Conservation (phyloP, 192 early-diverging fungal species). For the Rhizophagus prolifer region DNA sequence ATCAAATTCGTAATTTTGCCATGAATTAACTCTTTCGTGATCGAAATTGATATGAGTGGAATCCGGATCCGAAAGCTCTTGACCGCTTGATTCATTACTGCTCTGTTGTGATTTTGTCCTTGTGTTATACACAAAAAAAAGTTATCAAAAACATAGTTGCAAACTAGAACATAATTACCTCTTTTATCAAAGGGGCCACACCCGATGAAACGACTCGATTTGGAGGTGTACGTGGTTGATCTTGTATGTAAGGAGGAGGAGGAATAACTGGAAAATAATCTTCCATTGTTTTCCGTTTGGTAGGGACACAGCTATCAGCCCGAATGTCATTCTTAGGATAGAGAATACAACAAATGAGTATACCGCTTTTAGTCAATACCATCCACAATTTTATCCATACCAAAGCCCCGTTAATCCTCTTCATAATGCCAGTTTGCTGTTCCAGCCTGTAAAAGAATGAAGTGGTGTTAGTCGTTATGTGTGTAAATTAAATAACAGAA, state of each 20-base stretch:
- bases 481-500: background rate
- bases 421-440: background rate
- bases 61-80: no score
- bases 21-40: no score
- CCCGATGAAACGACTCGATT: no score
- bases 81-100: no score
- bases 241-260: background rate
- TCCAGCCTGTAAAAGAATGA: background rate
- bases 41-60: no score
- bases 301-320: background rate
- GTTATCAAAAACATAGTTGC: no score
- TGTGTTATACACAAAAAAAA: no score
- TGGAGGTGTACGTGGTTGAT: no score
- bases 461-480: background rate
- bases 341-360: background rate
- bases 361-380: background rate
- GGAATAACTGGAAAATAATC: background rate
- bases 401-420: background rate
- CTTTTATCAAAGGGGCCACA: no score
- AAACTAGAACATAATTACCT: no score
- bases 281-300: background rate
- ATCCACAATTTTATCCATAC: slow-evolving; percentile 3
- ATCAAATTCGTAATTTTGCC: no score
- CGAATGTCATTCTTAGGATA: background rate
- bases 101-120: no score